Base-by-base conservation (phyloP, 176 grass and related monocot genomes). In the Tillandsia leiboldiana region DNA sequence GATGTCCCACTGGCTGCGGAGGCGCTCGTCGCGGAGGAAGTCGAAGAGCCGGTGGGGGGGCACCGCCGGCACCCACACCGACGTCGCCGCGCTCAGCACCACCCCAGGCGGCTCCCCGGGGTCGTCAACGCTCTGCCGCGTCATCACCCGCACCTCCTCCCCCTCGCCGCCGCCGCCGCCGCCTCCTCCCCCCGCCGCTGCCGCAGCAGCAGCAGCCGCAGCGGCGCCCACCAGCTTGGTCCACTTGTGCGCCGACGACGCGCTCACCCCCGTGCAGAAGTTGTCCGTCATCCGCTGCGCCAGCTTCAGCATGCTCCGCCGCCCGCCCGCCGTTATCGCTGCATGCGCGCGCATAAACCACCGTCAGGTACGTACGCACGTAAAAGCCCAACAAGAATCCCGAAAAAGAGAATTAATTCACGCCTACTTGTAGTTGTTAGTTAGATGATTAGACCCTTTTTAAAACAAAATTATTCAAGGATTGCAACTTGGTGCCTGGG, bases 1-100 rank as follows among this genome's bases (percentile, higher is more conserved):
- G 59, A 99, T 99, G 74, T 99, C 95, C 95, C 95, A 99, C 82
- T 94, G 81, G 69, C 75, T 73, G 0, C 95, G 89, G 1, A 85
- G 67, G 63, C 15, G 66, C 70, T 93, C 78, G 17, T 90, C 22
- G 51, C 90, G 87, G 69, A 99, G 72, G 73, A 94, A 99, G 74
- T 94, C 70, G 79, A 99, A 99, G 27, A 99, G 72, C 49, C 72
- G 66, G 26, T 90, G 73, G 14, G 90, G 70, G 13, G 75, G n/a
- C 23, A 85, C 82, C 11, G 85, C 82, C 11, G 85, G 90, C 27
- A 99, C 69, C 95, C 90, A 99, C 2, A 99, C 90, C 0, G 95
- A 86, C 17, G 95, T 94, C 12, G 95, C 90, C 0, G 90, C 95
- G 70, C 95, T 90, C 11, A 99, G 70, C 74, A 99, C 95, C 56